phyloP scores from a whole-genome alignment of 2,329 filamentous ascomycete species.

The Sporothrix dimorphospora region DNA sequence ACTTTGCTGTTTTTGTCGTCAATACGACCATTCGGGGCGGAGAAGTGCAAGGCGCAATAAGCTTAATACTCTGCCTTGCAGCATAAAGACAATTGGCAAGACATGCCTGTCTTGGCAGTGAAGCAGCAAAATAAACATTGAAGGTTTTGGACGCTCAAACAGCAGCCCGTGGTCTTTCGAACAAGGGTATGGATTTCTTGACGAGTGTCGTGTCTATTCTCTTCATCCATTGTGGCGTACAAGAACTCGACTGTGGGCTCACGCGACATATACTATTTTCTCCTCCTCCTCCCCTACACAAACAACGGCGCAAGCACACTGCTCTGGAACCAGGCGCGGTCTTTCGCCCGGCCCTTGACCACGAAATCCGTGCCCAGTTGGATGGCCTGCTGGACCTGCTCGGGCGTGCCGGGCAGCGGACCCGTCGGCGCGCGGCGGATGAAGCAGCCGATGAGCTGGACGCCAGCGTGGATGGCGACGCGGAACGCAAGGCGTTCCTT shows the following conservation, averaged over 20 bases:
- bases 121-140: neutral
- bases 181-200: too few relatives aligned
- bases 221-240: neutral
- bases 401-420: neutral
- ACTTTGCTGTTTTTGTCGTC: conserved; percentile 9
- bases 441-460: conserved; percentile 2
- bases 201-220: neutral
- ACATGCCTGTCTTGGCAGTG: neutral
- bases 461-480: neutral
- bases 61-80: neutral
- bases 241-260: neutral
- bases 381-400: neutral
- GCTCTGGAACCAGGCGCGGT: neutral
- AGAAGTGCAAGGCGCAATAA: neutral
- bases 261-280: neutral
- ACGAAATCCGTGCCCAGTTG: conserved; percentile 3
- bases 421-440: neutral
- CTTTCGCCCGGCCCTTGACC: neutral
- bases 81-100: neutral
- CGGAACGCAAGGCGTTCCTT: neutral
- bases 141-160: neutral
- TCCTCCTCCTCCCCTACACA: neutral
- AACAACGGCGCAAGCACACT: conserved; percentile 2
- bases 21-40: conserved; percentile 24
- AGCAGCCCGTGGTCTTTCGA: neutral